Evolutionary conservation across 2,329 filamentous ascomycete species (phyloP).

Genomic region (Hyphodiscus sp.): DNA sequence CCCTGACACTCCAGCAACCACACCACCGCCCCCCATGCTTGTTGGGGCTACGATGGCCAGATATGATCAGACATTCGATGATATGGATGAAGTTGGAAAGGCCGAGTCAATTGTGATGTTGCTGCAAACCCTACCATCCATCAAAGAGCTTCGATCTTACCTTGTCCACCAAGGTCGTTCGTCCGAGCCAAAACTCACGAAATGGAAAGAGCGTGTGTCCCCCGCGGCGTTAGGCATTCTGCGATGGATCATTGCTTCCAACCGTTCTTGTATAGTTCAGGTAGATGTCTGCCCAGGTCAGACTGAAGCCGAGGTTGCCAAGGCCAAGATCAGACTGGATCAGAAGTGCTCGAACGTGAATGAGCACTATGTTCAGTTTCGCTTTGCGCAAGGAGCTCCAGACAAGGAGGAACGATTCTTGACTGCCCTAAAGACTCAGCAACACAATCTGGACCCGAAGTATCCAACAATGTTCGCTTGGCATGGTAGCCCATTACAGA

Average conservation of each 20-base stretch:
- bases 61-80: constrained; percentile 54
- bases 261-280: constrained; percentile 78
- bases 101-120: constrained; percentile 42
- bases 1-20: constrained; percentile 22
- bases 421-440: constrained; percentile 47
- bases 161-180: constrained; percentile 31
- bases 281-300: constrained; percentile 43
- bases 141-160: constrained; percentile 49
- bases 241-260: constrained; percentile 86
- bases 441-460: constrained; percentile 26
- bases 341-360: constrained; percentile 52
- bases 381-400: constrained; percentile 80
- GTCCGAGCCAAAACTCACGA: constrained; percentile 31
- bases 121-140: constrained; percentile 53
- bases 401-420: constrained; percentile 78
- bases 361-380: constrained; percentile 67
- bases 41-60: constrained; percentile 22
- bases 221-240: constrained; percentile 62
- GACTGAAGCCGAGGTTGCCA: constrained; percentile 17
- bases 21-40: constrained; percentile 22
- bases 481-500: constrained; percentile 70
- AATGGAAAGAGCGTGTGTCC: constrained; percentile 55
- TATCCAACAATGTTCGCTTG: constrained; percentile 76
- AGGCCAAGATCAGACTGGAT: constrained; percentile 22
- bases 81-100: constrained; percentile 40